Conservation (phyloP, 345 rosid genomes). For the Melaleuca quinquenervia region DNA sequence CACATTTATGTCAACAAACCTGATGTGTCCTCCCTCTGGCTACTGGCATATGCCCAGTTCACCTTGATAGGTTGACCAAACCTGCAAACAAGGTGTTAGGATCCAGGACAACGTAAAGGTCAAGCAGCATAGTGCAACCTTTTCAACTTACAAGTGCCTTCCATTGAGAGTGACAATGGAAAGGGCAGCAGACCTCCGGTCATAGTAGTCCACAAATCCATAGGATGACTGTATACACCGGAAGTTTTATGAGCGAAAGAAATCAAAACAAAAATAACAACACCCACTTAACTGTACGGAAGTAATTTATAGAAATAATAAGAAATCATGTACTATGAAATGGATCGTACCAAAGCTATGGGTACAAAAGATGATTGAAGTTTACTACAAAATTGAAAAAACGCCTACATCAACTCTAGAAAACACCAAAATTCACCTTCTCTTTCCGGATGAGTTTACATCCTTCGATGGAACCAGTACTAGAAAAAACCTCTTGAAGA, state of each 20-base stretch:
- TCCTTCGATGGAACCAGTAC: slow-evolving; percentile 58
- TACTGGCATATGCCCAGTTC: slow-evolving; percentile 98
- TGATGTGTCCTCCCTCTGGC: slow-evolving; percentile 98
- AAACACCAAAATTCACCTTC: slow-evolving; percentile 25
- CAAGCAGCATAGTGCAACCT: background rate
- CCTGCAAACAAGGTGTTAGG: slow-evolving; percentile 21
- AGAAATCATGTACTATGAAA: background rate
- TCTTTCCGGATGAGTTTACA: slow-evolving; percentile 68
- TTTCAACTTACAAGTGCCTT: slow-evolving; percentile 64
- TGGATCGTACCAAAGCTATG: background rate
- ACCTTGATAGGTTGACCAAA: slow-evolving; percentile 99
- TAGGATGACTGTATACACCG: slow-evolving; percentile 61
- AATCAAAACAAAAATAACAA: background rate
- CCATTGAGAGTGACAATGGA: slow-evolving; percentile 77
- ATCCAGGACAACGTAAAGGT: background rate
- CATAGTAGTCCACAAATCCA: slow-evolving; percentile 89
- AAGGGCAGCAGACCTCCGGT: slow-evolving; percentile 77
- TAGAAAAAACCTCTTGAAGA: slow-evolving; percentile 58
- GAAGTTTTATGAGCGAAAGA: background rate
- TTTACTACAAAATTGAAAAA: background rate
- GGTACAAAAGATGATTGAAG: background rate
- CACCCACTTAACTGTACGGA: background rate
- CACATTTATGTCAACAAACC: slow-evolving; percentile 28
- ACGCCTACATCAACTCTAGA: background rate
- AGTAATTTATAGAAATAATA: background rate